phyloP scores from a whole-genome alignment of 139 green algal species.

The Picochlorum sp. region DNA sequence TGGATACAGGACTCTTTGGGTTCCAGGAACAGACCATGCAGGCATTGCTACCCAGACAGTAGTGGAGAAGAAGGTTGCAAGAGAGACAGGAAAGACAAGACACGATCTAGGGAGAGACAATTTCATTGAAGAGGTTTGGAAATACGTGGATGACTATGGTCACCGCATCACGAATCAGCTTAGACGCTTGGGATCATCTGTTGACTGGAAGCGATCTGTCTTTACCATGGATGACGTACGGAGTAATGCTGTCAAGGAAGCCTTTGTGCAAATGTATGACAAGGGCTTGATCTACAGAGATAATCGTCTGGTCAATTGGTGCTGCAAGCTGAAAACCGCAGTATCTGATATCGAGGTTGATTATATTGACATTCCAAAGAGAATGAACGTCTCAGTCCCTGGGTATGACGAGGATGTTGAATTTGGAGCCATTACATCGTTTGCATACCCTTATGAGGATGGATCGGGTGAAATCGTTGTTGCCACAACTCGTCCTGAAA shows the following conservation, averaged over 20 bases:
- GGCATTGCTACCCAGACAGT: conserved; percentile 88
- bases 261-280: conserved; percentile 58
- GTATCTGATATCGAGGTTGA: conserved; percentile 98
- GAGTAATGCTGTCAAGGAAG: conserved; percentile 49
- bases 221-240: conserved; percentile 96
- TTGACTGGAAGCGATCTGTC: conserved; percentile 80
- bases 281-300: conserved; percentile 90
- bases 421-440: conserved; percentile 90
- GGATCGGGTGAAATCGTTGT: conserved; percentile 69
- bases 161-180: conserved; percentile 81
- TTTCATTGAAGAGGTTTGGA: conserved; percentile 81
- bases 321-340: conserved; percentile 79
- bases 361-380: conserved; percentile 78
- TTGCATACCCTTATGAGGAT: conserved; percentile 87
- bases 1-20: conserved; percentile 88
- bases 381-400: conserved; percentile 62
- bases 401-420: conserved; percentile 76
- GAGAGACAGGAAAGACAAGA: conserved; percentile 61
- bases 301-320: conserved; percentile 98
- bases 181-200: conserved; percentile 70
- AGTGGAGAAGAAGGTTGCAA: conserved; percentile 92
- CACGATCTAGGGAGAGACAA: conserved; percentile 91
- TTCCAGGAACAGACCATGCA: conserved; percentile 94
- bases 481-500: conserved; percentile 87
- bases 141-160: conserved; percentile 85